Percentiles rank a stretch among this genome's conserved stretches.
Conservation (phyloP, 805 yeast genomes). For the Yarrowia sp. region DNA sequence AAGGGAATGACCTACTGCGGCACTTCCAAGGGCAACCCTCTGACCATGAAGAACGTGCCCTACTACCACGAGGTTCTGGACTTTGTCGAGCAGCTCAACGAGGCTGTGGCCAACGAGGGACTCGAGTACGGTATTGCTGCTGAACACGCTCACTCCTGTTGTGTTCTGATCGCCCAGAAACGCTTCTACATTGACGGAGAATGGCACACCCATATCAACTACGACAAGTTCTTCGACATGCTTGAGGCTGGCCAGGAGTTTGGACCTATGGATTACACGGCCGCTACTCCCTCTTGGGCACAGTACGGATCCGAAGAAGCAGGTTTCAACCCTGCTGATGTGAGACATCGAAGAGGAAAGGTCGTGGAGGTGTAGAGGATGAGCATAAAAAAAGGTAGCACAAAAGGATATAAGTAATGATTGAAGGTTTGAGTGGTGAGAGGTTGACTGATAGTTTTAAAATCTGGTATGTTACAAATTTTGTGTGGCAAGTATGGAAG, state of each 20-base stretch:
- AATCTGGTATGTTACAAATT: too few species aligned
- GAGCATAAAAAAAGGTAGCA: neutral
- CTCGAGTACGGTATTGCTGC: constrained; percentile 84
- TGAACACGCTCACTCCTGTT: constrained; percentile 94
- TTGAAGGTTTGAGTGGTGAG: too few species aligned
- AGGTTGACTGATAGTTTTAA: too few species aligned
- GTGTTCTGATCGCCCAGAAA: constrained; percentile 80
- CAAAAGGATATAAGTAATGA: neutral
- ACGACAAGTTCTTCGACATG: constrained; percentile 73
- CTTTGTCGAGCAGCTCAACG: constrained; percentile 70
- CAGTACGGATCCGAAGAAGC: constrained; percentile 83
- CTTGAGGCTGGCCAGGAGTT: constrained; percentile 70
- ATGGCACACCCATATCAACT: constrained; percentile 92
- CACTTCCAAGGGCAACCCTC: constrained; percentile 85
- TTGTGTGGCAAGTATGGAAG: too few species aligned
- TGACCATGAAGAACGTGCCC: constrained; percentile 95
- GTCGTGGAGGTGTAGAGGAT: constrained; percentile 6
- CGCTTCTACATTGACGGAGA: constrained; percentile 71
- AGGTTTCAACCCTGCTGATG: constrained; percentile 90
- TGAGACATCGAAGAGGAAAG: constrained; percentile 61
- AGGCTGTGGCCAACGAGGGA: constrained; percentile 69
- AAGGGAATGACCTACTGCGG: constrained; percentile 98
- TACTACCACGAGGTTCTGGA: constrained; percentile 86
- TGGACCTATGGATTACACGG: constrained; percentile 78
- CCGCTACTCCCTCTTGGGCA: constrained; percentile 90